A percentile compares a stretch with the other conserved stretches of the same genome.
phyloP scores from a whole-genome alignment of 768 basidiomycete species.

The Panaeolus papilionaceus region DNA sequence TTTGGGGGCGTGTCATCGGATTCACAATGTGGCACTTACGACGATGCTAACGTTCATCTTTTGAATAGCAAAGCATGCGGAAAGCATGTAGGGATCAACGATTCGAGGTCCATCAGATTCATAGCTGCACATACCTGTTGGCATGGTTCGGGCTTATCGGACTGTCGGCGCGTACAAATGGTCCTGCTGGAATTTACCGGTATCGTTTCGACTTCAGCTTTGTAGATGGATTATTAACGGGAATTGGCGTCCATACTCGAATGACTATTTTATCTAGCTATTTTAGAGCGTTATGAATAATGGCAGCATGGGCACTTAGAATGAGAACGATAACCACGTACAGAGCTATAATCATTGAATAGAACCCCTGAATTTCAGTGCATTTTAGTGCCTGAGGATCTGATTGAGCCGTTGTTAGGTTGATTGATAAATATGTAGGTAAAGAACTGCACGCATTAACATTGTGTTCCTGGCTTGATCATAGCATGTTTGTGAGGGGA shows the following conservation, averaged over 20 bases:
- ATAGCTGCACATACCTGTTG: conserved; percentile 35
- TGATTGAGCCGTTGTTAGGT: too few relatives aligned
- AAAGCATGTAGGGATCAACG: conserved; percentile 19
- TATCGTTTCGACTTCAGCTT: neutral
- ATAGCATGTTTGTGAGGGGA: too few relatives aligned
- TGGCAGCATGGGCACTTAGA: neutral
- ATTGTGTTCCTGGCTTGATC: too few relatives aligned
- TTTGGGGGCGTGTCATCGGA: conserved; percentile 38
- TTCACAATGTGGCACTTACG: neutral
- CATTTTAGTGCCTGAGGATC: too few relatives aligned
- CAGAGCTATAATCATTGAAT: too few relatives aligned
- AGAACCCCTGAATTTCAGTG: too few relatives aligned
- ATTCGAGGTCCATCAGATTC: neutral
- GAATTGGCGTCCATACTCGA: neutral
- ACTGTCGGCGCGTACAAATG: neutral
- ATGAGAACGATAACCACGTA: neutral
- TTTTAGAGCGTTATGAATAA: neutral
- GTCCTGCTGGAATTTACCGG: neutral
- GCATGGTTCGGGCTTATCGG: conserved; percentile 27
- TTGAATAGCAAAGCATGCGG: conserved; percentile 18
- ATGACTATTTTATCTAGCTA: neutral
- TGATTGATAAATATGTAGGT: too few relatives aligned
- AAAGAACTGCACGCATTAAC: too few relatives aligned
- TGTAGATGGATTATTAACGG: neutral
- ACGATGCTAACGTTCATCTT: neutral